phyloP scores from a whole-genome alignment of 2,329 filamentous ascomycete genomes.

The Colletotrichum tropicicola region DNA sequence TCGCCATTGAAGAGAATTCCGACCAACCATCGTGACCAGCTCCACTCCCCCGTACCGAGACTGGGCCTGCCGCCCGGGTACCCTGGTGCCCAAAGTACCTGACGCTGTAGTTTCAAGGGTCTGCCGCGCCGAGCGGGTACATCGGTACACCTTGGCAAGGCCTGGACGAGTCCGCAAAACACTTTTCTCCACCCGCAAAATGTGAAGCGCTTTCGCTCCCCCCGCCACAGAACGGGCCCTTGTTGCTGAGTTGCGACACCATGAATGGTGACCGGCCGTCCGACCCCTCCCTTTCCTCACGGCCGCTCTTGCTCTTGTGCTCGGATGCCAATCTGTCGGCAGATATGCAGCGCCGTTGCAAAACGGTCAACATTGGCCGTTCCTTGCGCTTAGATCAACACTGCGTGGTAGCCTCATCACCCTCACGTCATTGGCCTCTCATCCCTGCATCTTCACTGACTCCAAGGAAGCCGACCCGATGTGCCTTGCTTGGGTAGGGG shows the following conservation, averaged over 20 bases:
- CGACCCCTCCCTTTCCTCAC: no score
- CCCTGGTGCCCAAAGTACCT: not conserved
- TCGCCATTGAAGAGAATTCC: no score
- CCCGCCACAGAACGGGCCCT: not conserved
- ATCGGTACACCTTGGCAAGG: constrained; percentile 16
- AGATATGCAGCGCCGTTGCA: not conserved
- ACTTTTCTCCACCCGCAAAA: not conserved
- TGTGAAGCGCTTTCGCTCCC: not conserved
- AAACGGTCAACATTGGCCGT: not conserved
- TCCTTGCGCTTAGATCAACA: not conserved
- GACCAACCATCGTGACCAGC: not conserved
- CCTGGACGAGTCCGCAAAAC: constrained; percentile 8
- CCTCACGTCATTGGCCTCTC: constrained; percentile 9
- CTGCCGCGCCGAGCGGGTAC: constrained; percentile 2
- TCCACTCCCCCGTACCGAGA: not conserved
- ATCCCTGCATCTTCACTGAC: constrained; percentile 5
- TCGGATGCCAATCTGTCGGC: not conserved
- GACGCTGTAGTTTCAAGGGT: not conserved
- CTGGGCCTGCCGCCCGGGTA: not conserved
- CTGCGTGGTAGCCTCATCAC: not conserved
- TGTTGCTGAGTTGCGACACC: no score
- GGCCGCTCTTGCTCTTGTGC: not conserved
- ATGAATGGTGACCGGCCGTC: no score
- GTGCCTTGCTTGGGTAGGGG: no score
- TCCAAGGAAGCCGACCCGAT: no score